phyloP scores from a whole-genome alignment of 2,329 filamentous ascomycete genomes.

The Penicillium sp. region DNA sequence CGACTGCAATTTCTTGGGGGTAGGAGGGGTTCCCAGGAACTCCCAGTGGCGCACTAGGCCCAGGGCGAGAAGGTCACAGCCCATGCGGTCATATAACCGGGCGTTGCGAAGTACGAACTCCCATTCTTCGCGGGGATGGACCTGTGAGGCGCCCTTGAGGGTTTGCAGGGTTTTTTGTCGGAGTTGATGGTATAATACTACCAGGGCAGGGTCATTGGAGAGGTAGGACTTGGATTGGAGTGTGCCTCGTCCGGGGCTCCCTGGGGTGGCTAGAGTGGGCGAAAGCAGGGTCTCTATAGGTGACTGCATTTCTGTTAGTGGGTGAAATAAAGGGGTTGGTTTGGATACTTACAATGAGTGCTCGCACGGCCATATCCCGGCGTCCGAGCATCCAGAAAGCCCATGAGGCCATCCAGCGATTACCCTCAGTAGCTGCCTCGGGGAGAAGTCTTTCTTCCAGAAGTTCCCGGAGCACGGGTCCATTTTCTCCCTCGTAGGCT shows the following conservation, averaged over 20 bases:
- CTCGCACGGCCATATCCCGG: conserved; percentile 80
- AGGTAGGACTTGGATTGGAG: conserved; percentile 79
- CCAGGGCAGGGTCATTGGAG: conserved; percentile 86
- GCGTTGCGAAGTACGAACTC: conserved; percentile 87
- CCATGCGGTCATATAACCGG: conserved; percentile 84
- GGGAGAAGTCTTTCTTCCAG: conserved; percentile 80
- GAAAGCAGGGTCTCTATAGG: conserved; percentile 73
- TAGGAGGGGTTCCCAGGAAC: conserved; percentile 38
- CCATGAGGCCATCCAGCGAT: conserved; percentile 95
- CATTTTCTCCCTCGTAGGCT: conserved; percentile 84
- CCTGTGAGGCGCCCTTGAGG: conserved; percentile 79
- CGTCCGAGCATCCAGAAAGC: conserved; percentile 88
- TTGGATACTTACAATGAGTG: conserved; percentile 68
- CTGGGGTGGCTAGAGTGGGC: conserved; percentile 55
- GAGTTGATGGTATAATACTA: conserved; percentile 85
- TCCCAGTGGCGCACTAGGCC: conserved; percentile 69
- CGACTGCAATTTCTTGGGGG: conserved; percentile 42
- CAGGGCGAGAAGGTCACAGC: conserved; percentile 85
- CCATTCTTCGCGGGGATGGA: conserved; percentile 81
- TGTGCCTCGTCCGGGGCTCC: conserved; percentile 60
- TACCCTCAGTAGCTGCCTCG: conserved; percentile 77
- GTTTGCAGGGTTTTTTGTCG: conserved; percentile 81
- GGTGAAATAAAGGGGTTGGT: not conserved
- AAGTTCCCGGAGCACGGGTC: conserved; percentile 72
- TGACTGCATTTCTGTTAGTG: conserved; percentile 55